Evolutionary conservation across 2,329 filamentous ascomycete genomes (phyloP), one percentile per base, ranked within the genome.

Genomic region (Colletotrichum sp.): DNA sequence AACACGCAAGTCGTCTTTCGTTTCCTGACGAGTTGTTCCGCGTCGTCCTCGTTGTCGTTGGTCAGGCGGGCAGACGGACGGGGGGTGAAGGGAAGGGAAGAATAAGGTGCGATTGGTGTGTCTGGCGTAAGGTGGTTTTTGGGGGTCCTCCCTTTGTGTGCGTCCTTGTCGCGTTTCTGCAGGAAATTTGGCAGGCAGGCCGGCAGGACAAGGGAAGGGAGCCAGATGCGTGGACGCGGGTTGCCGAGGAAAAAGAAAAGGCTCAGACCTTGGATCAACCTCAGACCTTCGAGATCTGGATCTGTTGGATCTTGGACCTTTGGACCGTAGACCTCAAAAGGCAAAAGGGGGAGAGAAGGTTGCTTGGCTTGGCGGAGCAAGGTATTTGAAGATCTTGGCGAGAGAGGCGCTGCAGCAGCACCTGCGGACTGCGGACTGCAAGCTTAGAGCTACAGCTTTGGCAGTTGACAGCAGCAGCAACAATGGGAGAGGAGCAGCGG

Each of bases 101-200:
- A 70, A 66, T 34, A 70, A 33, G 54, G 59, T 66, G 67, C 62
- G 59, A 66, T 70, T 71, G 67, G 67, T 55, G 71, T 70, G 67
- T 73, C 33, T 73, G 33, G 71, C 38, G 27, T 58, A 73, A 73
- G 68, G 71, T 73, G 68, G 34, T 66, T 71, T 73, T 73, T 66
- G 18, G 71, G 62, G 71, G 38, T 59, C 29, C 54, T 71, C 43
- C 61, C 63, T 58, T 66, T 69, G 65, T 58, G 63, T 64, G 66
- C n/a, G n/a, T 51, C 43, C 43, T 51, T 51, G 43, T 51, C 43
- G 43, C 43, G 43, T 65, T 62, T 69, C 57, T 69, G 66, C 59
- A 63, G 57, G 27, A 54, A 36, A 33, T 51, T 51, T 51, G 43
- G 24, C n/a, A 36, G 27, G 36, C 38, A 51, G 54, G 55, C 61